Evolutionary conservation across 768 basidiomycete species (phyloP).

Genomic region (Lactarius quietus): DNA sequence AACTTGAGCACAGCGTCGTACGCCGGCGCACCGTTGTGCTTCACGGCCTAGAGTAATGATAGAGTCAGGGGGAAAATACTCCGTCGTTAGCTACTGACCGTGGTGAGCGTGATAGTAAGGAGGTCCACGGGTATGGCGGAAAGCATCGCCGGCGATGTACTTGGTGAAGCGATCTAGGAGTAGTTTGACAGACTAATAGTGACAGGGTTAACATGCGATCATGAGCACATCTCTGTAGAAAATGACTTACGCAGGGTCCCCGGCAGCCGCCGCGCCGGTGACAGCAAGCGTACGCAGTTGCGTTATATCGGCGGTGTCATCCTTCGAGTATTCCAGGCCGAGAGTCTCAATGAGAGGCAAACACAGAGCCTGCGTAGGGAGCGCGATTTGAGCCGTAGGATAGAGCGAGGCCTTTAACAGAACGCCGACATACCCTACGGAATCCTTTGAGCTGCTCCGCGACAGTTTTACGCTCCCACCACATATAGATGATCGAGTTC

Average conservation of each 20-base stretch:
- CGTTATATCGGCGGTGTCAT: conserved; percentile 64
- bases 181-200: conserved; percentile 66
- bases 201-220: conserved; percentile 28
- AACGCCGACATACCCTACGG: conserved; percentile 46
- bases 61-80: not conserved
- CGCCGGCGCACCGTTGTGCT: conserved; percentile 68
- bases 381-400: not conserved
- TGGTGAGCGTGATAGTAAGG: conserved; percentile 49
- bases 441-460: conserved; percentile 56
- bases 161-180: conserved; percentile 65
- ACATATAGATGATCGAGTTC: conserved; percentile 51
- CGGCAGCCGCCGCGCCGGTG: conserved; percentile 46
- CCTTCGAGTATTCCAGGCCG: conserved; percentile 67
- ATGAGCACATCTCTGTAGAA: not conserved
- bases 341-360: conserved; percentile 72
- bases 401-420: not conserved
- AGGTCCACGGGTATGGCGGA: conserved; percentile 80
- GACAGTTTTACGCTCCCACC: conserved; percentile 76
- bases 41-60: conserved; percentile 51
- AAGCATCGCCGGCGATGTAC: conserved; percentile 68
- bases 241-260: conserved; percentile 38
- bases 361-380: conserved; percentile 50
- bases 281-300: conserved; percentile 77
- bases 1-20: conserved; percentile 69
- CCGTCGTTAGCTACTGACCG: conserved; percentile 36